A percentile compares a stretch with the other conserved stretches of the same genome.
These are phyloP conservation scores for Aschersonia sp. DNA, from an alignment of 2,329 filamentous ascomycete genomes.

Conservation along the genomic window DNA sequence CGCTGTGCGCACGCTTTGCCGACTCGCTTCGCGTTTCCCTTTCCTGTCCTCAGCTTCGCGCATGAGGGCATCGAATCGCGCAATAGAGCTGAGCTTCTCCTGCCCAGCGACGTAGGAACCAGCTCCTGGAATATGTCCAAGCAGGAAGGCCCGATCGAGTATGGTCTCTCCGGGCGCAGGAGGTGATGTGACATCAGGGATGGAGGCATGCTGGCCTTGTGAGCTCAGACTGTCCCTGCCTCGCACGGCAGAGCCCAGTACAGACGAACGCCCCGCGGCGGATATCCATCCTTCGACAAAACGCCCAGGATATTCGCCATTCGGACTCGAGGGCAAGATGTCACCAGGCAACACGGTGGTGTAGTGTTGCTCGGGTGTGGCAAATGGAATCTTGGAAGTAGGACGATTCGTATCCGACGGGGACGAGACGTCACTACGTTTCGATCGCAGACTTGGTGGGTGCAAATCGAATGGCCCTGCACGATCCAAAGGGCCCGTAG, in stretches of 20 bases:
- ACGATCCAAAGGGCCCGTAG: slow-evolving; percentile 31
- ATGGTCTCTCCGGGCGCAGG: slow-evolving; percentile 47
- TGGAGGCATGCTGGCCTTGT: slow-evolving; percentile 22
- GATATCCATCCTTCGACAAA: slow-evolving; percentile 47
- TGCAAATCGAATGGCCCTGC: slow-evolving; percentile 40
- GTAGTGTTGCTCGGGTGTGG: slow-evolving; percentile 31
- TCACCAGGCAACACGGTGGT: slow-evolving; percentile 37
- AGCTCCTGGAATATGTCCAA: slow-evolving; percentile 47
- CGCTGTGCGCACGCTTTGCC: slow-evolving; percentile 17
- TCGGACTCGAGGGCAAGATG: slow-evolving; percentile 39
- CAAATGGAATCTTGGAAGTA: slow-evolving; percentile 20
- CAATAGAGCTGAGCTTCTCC: slow-evolving; percentile 49
- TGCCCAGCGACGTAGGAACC: slow-evolving; percentile 39
- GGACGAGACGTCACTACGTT: slow-evolving; percentile 47
- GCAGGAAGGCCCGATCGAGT: slow-evolving; percentile 50
- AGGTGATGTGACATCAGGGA: slow-evolving; percentile 32
- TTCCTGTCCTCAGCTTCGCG: slow-evolving; percentile 39
- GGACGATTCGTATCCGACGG: slow-evolving; percentile 35
- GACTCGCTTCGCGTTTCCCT: slow-evolving; percentile 21
- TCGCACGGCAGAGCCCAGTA: slow-evolving; percentile 40
- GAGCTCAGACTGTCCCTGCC: slow-evolving; percentile 41
- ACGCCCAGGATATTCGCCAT: slow-evolving; percentile 38
- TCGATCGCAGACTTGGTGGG: slow-evolving; percentile 45
- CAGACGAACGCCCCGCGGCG: slow-evolving; percentile 43
- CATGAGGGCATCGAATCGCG: slow-evolving; percentile 53